These are phyloP conservation scores for Neonectria neomacrospora DNA, from an alignment of 2,329 filamentous ascomycete genomes.

Conservation along the genomic window DNA sequence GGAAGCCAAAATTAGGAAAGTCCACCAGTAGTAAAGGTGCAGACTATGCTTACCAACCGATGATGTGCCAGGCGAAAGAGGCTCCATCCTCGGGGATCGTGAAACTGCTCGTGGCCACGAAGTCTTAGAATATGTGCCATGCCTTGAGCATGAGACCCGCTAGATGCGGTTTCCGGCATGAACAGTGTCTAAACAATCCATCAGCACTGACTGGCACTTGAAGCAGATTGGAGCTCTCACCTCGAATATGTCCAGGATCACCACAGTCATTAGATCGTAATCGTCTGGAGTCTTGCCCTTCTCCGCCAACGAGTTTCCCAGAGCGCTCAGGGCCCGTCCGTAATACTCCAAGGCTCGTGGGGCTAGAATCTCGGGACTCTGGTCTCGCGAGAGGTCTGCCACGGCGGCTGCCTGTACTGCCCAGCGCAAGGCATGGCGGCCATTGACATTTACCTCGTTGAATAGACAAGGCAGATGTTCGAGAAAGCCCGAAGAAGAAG, in stretches of 20 bases:
- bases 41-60: conserved; percentile 40
- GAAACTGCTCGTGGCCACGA: conserved; percentile 49
- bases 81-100: conserved; percentile 52
- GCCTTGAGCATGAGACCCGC: conserved; percentile 51
- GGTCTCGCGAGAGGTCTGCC: conserved; percentile 47
- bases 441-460: conserved; percentile 51
- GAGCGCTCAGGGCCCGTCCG: conserved; percentile 48
- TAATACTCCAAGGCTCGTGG: conserved; percentile 49
- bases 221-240: conserved; percentile 28
- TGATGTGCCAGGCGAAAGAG: conserved; percentile 54
- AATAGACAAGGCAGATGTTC: conserved; percentile 53
- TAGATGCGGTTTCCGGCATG: conserved; percentile 38
- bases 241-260: conserved; percentile 55
- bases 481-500: conserved; percentile 52
- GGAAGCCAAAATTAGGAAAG: neutral
- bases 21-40: neutral
- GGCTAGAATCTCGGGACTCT: conserved; percentile 33
- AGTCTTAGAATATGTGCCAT: conserved; percentile 55
- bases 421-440: conserved; percentile 51
- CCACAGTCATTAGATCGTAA: conserved; percentile 54
- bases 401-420: conserved; percentile 52
- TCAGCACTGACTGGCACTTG: neutral
- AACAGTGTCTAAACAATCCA: conserved; percentile 47
- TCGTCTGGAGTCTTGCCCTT: conserved; percentile 51
- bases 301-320: conserved; percentile 47